Evolutionary conservation across 2,329 filamentous ascomycete genomes (phyloP).

Genomic region (Hansfordia pulvinata): DNA sequence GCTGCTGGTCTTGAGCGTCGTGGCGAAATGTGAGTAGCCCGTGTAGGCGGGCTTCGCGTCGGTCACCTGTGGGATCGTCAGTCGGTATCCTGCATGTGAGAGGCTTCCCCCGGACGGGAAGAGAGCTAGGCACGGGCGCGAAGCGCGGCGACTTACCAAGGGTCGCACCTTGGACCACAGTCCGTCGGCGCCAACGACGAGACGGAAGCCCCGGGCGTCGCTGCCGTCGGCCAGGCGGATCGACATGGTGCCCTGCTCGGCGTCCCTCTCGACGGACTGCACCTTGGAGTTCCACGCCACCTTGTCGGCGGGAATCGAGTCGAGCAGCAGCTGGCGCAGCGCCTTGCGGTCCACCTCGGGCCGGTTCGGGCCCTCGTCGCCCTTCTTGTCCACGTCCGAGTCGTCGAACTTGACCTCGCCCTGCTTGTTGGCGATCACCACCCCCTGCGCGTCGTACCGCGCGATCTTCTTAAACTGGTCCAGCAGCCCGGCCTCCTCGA

Average conservation of each 20-base stretch:
- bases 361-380: slow-evolving; percentile 3
- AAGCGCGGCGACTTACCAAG: neutral
- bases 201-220: slow-evolving; percentile 11
- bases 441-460: slow-evolving; percentile 9
- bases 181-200: slow-evolving; percentile 23
- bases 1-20: slow-evolving; percentile 16
- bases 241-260: slow-evolving; percentile 2
- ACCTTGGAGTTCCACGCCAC: slow-evolving; percentile 10
- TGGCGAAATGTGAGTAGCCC: slow-evolving; percentile 22
- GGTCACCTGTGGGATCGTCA: slow-evolving; percentile 7
- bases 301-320: slow-evolving; percentile 4
- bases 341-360: slow-evolving; percentile 13
- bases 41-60: slow-evolving; percentile 21
- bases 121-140: neutral
- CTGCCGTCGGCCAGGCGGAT: slow-evolving; percentile 3
- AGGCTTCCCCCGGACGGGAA: no score
- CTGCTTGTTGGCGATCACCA: slow-evolving; percentile 9
- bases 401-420: slow-evolving; percentile 11
- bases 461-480: slow-evolving; percentile 11
- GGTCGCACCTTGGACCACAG: slow-evolving; percentile 20
- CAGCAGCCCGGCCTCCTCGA: slow-evolving; percentile 15
- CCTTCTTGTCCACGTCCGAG: slow-evolving; percentile 2
- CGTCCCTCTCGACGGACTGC: slow-evolving; percentile 10
- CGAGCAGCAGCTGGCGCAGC: slow-evolving; percentile 11
- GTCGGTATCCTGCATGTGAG: no score